Evolutionary conservation across 2,329 filamentous ascomycete genomes (phyloP).

Genomic region (Xylaria sp.): DNA sequence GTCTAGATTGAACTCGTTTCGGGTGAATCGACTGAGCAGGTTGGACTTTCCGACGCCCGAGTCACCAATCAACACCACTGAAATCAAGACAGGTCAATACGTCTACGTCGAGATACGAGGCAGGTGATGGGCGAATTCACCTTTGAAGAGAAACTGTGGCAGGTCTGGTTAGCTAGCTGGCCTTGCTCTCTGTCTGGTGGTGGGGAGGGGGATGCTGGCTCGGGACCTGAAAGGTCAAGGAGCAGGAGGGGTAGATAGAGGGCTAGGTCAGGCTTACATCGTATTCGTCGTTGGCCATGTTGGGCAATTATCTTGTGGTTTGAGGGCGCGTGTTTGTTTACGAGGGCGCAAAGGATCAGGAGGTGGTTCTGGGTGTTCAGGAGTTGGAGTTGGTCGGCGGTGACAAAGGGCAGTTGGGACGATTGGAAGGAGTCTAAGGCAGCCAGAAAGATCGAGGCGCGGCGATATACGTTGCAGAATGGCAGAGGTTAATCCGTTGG

Average conservation of each 20-base stretch:
- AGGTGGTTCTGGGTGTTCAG: not conserved
- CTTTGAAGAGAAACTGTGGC: conserved; percentile 96
- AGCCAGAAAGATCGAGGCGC: conserved; percentile 25
- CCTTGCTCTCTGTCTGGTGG: conserved; percentile 16
- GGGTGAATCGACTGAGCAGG: conserved; percentile 97
- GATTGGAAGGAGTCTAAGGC: conserved; percentile 13
- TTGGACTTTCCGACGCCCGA: conserved; percentile 99
- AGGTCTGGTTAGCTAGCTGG: conserved; percentile 39
- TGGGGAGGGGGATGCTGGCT: conserved; percentile 20
- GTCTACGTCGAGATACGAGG: conserved; percentile 25
- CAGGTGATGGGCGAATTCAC: conserved; percentile 51
- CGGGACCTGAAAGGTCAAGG: not conserved
- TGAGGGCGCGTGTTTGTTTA: conserved; percentile 17
- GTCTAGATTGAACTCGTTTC: conserved; percentile 99
- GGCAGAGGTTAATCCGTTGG: not conserved
- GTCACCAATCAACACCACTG: conserved; percentile 98
- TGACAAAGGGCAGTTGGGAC: conserved; percentile 20
- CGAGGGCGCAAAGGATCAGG: conserved; percentile 13
- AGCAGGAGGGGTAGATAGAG: conserved; percentile 30
- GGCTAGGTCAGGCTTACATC: conserved; percentile 70
- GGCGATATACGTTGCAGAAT: conserved; percentile 15
- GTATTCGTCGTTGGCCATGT: conserved; percentile 99
- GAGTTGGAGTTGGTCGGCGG: conserved; percentile 16
- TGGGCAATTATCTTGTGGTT: conserved; percentile 40
- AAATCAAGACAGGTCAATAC: conserved; percentile 36